A percentile compares a stretch with the other conserved stretches of the same genome.
These are phyloP conservation scores for Oryza officinalis DNA, from an alignment of 176 grass and related monocot genomes.

Conservation along the genomic window DNA sequence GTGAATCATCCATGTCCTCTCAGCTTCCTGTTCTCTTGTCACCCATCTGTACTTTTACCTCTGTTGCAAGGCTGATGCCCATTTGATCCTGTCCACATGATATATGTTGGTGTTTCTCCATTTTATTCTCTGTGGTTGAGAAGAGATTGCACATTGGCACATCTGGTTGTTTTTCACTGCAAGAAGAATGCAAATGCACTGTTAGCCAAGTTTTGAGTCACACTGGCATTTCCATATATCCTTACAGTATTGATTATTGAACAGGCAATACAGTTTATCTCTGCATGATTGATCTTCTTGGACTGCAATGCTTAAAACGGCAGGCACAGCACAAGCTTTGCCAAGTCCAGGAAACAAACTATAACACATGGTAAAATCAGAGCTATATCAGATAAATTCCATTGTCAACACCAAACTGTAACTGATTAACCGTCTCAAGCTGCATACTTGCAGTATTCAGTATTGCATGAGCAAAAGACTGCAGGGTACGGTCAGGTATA, in stretches of 20 bases:
- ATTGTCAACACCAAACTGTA: not conserved
- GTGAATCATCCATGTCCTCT: not conserved
- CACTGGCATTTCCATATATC: not conserved
- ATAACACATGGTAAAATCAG: not conserved
- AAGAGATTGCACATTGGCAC: not conserved
- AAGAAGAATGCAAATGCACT: not conserved
- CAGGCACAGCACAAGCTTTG: not conserved
- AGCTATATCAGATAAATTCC: not conserved
- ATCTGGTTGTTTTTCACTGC: not conserved
- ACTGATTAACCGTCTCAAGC: not conserved
- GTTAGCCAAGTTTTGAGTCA: not conserved
- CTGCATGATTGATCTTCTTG: not conserved
- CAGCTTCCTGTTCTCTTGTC: not conserved
- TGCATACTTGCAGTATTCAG: not conserved
- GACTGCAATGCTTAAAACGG: not conserved
- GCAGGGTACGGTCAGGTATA: not conserved
- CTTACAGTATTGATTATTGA: not conserved
- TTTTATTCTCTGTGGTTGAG: not conserved
- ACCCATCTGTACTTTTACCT: not conserved
- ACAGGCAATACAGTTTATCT: not conserved
- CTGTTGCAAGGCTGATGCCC: not conserved
- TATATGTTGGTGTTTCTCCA: not conserved
- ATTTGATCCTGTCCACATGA: conserved; percentile 27
- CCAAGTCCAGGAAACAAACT: not conserved
- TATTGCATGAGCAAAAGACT: not conserved